A percentile compares a stretch with the other conserved stretches of the same genome.
Conservation (phyloP, 192 early-diverging fungal species). For the Coemansia sp. region DNA sequence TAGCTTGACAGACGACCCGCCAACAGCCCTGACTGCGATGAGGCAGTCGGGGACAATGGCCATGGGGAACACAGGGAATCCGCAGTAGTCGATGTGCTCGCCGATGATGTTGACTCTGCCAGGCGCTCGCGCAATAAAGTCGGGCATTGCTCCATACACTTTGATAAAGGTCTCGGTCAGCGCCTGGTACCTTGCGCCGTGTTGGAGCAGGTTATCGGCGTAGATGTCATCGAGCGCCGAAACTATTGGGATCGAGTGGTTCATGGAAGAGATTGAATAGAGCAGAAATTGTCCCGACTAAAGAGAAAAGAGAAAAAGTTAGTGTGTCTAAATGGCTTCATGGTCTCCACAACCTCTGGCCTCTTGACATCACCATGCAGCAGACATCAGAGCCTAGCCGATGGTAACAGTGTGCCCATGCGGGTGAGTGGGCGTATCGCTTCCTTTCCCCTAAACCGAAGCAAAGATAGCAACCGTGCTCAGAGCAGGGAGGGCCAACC, state of each 20-base stretch:
- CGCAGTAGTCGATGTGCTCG: slow-evolving; percentile 96
- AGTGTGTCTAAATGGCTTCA: background rate
- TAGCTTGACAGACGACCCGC: slow-evolving; percentile 9
- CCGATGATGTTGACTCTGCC: slow-evolving; percentile 96
- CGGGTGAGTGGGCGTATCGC: background rate
- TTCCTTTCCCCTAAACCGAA: background rate
- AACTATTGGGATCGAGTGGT: slow-evolving; percentile 6
- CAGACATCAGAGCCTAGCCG: background rate
- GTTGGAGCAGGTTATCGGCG: slow-evolving; percentile 8
- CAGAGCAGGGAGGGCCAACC: background rate
- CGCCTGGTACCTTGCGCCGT: slow-evolving; percentile 15
- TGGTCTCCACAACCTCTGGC: background rate
- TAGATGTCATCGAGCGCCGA: slow-evolving; percentile 15
- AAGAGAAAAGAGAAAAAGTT: background rate
- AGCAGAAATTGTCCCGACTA: background rate
- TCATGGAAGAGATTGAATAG: background rate
- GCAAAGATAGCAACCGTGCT: background rate
- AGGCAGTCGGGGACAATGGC: slow-evolving; percentile 67
- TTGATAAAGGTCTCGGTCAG: slow-evolving; percentile 56
- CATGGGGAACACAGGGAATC: slow-evolving; percentile 93
- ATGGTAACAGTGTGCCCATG: background rate
- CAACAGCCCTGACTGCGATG: slow-evolving; percentile 17
- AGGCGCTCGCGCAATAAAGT: slow-evolving; percentile 84
- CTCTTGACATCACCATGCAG: background rate
- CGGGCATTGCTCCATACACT: slow-evolving; percentile 58